Evolutionary conservation across 495 filamentous ascomycete species (phyloP).

Genomic region (Bombardia bombarda): DNA sequence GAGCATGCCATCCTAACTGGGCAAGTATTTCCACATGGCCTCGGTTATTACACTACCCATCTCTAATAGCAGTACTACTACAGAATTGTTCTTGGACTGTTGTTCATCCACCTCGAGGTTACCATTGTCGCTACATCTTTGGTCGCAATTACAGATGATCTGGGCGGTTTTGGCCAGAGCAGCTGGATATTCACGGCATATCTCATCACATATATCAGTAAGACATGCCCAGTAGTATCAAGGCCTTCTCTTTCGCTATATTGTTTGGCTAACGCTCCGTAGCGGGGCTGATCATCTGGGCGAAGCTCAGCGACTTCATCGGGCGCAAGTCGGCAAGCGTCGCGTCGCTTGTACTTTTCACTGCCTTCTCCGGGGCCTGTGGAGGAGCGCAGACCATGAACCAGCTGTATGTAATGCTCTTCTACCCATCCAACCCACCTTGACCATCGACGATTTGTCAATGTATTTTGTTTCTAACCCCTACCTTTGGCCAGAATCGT

Average conservation of each 20-base stretch:
- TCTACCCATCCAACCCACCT: background rate
- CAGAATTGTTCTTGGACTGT: background rate
- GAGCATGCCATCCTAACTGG: background rate
- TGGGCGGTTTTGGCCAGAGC: conserved; percentile 7
- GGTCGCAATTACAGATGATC: conserved; percentile 10
- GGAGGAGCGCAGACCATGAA: conserved; percentile 26
- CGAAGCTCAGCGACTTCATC: conserved; percentile 33
- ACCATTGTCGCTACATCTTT: conserved; percentile 9
- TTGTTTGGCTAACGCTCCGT: background rate
- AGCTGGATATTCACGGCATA: conserved; percentile 25
- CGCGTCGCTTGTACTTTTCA: conserved; percentile 27
- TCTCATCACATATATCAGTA: conserved; percentile 19
- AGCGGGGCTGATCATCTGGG: conserved; percentile 23
- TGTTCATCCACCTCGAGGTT: conserved; percentile 11
- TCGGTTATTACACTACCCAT: background rate
- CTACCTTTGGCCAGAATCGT: conserved; percentile 13
- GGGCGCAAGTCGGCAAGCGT: conserved; percentile 30
- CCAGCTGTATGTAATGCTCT: conserved; percentile 24
- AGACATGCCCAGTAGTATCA: background rate
- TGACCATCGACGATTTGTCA: no score
- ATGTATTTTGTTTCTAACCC: background rate
- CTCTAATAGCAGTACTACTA: background rate
- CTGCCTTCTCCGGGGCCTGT: conserved; percentile 32
- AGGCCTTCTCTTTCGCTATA: background rate
- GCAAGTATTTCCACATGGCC: background rate